Evolutionary conservation across 257 asterid genomes (phyloP).

Genomic region (Ligustrum vulgare): DNA sequence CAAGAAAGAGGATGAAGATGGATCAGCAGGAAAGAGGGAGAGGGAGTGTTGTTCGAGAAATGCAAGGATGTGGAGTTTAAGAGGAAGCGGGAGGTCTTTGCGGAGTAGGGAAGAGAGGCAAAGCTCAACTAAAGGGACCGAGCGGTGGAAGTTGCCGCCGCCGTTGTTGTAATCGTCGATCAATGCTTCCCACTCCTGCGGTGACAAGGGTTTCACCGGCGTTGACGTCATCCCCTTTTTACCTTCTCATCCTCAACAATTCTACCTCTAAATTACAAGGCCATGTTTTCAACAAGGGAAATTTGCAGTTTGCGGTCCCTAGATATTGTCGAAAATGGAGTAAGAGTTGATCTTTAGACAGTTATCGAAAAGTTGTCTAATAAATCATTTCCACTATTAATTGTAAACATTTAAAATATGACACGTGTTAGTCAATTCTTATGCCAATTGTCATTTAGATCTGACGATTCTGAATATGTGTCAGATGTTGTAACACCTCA

Average conservation of each 20-base stretch:
- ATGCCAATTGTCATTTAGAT: too few relatives aligned
- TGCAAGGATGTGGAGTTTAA: slow-evolving; percentile 68
- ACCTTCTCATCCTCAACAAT: neutral
- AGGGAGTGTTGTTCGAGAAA: slow-evolving; percentile 63
- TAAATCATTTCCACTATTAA: too few relatives aligned
- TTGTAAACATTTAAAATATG: too few relatives aligned
- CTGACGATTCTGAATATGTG: too few relatives aligned
- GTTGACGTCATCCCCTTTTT: slow-evolving; percentile 7
- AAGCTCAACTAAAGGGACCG: slow-evolving; percentile 55
- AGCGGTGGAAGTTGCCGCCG: slow-evolving; percentile 46
- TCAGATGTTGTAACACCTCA: too few relatives aligned
- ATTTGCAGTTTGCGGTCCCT: neutral
- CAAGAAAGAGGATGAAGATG: slow-evolving; percentile 6
- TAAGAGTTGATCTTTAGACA: too few relatives aligned
- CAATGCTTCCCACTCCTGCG: slow-evolving; percentile 77
- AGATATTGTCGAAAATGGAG: too few relatives aligned
- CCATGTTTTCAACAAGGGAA: neutral
- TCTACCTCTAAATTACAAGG: neutral
- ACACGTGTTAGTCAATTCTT: too few relatives aligned
- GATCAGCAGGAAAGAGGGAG: slow-evolving; percentile 27
- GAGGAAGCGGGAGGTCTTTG: slow-evolving; percentile 59
- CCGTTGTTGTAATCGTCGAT: slow-evolving; percentile 80
- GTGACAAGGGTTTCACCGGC: slow-evolving; percentile 57
- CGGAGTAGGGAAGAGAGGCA: slow-evolving; percentile 67
- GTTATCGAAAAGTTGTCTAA: too few relatives aligned